Evolutionary conservation across 495 filamentous ascomycete species (phyloP).

Genomic region (Tuber aestivum): DNA sequence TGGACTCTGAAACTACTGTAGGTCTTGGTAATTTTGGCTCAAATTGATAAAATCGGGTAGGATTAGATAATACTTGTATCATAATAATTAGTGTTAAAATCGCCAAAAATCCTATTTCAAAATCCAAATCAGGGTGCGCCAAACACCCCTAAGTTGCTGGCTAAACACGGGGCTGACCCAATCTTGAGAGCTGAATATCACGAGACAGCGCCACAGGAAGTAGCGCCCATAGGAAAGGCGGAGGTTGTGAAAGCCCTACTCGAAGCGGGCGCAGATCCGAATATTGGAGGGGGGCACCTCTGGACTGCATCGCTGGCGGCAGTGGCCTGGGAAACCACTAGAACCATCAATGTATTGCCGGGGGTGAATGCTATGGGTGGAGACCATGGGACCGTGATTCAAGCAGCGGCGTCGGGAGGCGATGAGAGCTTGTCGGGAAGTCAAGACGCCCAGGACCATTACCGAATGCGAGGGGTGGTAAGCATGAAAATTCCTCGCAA

Average conservation of each 20-base stretch:
- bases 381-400: constrained; percentile 11
- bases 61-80: too few species aligned
- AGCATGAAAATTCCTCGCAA: constrained; percentile 13
- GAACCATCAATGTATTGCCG: constrained; percentile 2
- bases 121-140: too few species aligned
- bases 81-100: too few species aligned
- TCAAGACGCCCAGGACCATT: constrained; percentile 6
- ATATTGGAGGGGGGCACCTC: neutral
- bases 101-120: too few species aligned
- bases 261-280: constrained; percentile 16
- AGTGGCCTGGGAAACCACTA: neutral
- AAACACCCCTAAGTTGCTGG: too few species aligned
- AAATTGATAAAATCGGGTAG: too few species aligned
- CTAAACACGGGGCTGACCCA: constrained; percentile 41
- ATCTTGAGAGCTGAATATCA: constrained; percentile 30
- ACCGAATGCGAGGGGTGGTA: constrained; percentile 3
- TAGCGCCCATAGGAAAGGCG: constrained; percentile 13
- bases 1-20: too few species aligned
- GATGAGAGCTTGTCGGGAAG: constrained; percentile 1
- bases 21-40: too few species aligned
- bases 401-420: constrained; percentile 6
- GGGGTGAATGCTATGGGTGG: constrained; percentile 5
- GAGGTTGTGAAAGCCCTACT: constrained; percentile 19
- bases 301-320: constrained; percentile 34
- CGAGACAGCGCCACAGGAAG: constrained; percentile 42